phyloP scores from a whole-genome alignment of 768 basidiomycete genomes.

The Phaeolepiota aurea region DNA sequence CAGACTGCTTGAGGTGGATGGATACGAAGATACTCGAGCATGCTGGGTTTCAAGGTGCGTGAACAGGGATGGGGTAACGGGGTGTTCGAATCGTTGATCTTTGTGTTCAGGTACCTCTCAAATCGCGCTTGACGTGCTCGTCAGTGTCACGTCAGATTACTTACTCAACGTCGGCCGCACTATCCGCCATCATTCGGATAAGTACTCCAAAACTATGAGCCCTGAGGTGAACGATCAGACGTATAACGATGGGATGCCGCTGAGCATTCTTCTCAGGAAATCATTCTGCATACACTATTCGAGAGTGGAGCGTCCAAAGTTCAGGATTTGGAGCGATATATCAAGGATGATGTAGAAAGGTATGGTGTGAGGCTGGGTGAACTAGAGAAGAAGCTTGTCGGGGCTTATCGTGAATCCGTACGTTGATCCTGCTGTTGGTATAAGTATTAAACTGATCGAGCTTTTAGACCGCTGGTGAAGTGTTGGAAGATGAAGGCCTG shows the following conservation, averaged over 20 bases:
- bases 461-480: conserved; percentile 29
- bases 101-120: conserved; percentile 55
- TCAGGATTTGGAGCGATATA: conserved; percentile 76
- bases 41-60: conserved; percentile 83
- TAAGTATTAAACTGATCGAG: conserved; percentile 2
- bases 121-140: conserved; percentile 67
- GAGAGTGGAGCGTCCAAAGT: conserved; percentile 79
- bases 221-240: conserved; percentile 37
- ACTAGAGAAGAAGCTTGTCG: conserved; percentile 78
- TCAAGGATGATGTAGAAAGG: conserved; percentile 81
- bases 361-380: conserved; percentile 72
- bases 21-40: conserved; percentile 78
- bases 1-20: conserved; percentile 66
- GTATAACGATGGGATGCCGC: neutral
- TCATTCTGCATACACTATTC: conserved; percentile 83
- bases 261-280: conserved; percentile 52
- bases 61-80: too few species aligned
- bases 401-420: conserved; percentile 77
- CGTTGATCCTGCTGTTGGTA: conserved; percentile 16
- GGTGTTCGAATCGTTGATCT: too few species aligned
- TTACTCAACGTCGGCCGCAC: conserved; percentile 81
- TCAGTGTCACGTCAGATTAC: conserved; percentile 73
- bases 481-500: conserved; percentile 41
- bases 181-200: conserved; percentile 74
- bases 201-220: conserved; percentile 72